phyloP scores from a whole-genome alignment of 352 stramenopile genomes.

The Elongisporangium senticosum region DNA sequence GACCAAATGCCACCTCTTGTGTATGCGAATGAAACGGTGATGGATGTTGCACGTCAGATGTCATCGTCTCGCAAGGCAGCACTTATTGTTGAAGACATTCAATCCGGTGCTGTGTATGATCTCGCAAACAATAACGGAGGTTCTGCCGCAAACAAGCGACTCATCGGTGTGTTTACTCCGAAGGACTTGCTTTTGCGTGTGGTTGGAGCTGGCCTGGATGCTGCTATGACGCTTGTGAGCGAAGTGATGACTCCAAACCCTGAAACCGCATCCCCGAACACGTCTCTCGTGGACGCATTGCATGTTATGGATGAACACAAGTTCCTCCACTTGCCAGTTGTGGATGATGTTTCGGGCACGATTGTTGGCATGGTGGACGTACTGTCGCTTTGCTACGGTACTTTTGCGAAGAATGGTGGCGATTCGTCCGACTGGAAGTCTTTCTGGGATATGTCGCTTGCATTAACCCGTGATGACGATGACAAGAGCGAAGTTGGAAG shows the following conservation, averaged over 20 bases:
- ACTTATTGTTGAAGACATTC: conserved; percentile 68
- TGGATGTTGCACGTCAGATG: conserved; percentile 86
- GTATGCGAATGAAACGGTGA: conserved; percentile 66
- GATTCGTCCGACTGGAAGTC: conserved; percentile 77
- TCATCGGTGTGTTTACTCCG: conserved; percentile 97
- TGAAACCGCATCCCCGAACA: conserved; percentile 89
- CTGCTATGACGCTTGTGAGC: conserved; percentile 85
- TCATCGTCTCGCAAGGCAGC: conserved; percentile 74
- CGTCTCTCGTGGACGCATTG: conserved; percentile 94
- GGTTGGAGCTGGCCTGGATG: conserved; percentile 88
- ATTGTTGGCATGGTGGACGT: conserved; percentile 87
- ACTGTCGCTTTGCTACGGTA: conserved; percentile 84
- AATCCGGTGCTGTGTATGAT: conserved; percentile 31
- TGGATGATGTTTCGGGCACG: conserved; percentile 69
- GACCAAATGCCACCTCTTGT: conserved; percentile 76
- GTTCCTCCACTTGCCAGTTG: conserved; percentile 96
- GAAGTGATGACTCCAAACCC: conserved; percentile 97
- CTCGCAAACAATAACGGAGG: conserved; percentile 16
- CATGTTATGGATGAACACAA: conserved; percentile 98
- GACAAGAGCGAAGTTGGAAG: conserved; percentile 56
- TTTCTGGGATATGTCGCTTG: conserved; percentile 88
- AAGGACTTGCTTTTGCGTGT: conserved; percentile 97
- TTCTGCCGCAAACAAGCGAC: conserved; percentile 56
- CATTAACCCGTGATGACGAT: conserved; percentile 64
- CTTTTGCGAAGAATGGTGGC: conserved; percentile 67